A percentile compares a stretch with the other conserved stretches of the same genome.
Conservation (phyloP, 2,329 filamentous ascomycete genomes). For the Colletotrichum gigasporum region DNA sequence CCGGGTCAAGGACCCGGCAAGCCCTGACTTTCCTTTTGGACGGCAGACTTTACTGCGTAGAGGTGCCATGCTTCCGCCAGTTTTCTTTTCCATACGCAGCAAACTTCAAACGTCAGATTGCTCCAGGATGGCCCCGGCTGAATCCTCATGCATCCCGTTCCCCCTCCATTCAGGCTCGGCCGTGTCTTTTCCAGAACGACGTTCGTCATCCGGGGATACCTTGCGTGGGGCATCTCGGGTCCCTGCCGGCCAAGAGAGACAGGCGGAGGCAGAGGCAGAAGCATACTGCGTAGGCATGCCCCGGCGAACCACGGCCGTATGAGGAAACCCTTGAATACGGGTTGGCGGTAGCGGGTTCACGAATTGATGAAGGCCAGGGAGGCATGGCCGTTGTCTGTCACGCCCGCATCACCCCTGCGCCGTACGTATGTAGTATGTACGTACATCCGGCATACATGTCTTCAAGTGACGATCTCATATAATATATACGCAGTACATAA, state of each 20-base stretch:
- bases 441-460: slow-evolving; percentile 16
- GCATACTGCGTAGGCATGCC: not conserved
- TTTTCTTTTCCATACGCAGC: not conserved
- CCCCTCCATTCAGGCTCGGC: slow-evolving; percentile 1
- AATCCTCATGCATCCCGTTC: not conserved
- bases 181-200: slow-evolving; percentile 14
- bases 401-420: slow-evolving; percentile 17
- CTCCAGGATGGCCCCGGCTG: slow-evolving; percentile 13
- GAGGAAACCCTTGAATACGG: not conserved
- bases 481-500: not conserved
- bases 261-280: not conserved
- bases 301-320: slow-evolving; percentile 15
- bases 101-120: slow-evolving; percentile 1
- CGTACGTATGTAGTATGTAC: slow-evolving; percentile 4
- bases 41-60: not conserved
- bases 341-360: not conserved
- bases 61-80: not conserved
- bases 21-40: not conserved
- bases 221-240: slow-evolving; percentile 25
- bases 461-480: slow-evolving; percentile 21
- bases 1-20: slow-evolving; percentile 15
- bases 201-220: slow-evolving; percentile 23
- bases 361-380: not conserved
- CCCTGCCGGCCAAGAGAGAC: slow-evolving; percentile 19
- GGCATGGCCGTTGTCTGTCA: slow-evolving; percentile 18